These are phyloP conservation scores for Skeletonema tropicum DNA, from an alignment of 108 stramenopile species.

Conservation along the genomic window DNA sequence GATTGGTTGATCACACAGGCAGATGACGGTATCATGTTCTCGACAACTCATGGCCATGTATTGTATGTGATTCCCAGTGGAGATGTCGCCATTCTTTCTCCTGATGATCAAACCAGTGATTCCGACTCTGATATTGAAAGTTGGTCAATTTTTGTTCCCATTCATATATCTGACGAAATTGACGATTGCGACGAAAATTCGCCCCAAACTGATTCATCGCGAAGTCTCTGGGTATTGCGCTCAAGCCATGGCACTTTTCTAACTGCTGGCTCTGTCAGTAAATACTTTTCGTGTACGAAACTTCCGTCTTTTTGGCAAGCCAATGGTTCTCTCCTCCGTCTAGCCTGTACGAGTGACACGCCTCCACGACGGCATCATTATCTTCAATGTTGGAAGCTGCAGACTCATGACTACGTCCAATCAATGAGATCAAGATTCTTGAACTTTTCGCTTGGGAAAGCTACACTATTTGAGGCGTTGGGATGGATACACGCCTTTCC, in stretches of 20 bases:
- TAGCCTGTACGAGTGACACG: slow-evolving; percentile 53
- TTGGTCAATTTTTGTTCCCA: slow-evolving; percentile 42
- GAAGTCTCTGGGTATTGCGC: slow-evolving; percentile 55
- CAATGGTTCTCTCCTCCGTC: slow-evolving; percentile 39
- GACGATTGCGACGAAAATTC: not conserved
- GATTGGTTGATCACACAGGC: slow-evolving; percentile 46
- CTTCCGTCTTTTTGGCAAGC: slow-evolving; percentile 64
- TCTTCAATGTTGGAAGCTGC: slow-evolving; percentile 44
- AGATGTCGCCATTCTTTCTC: slow-evolving; percentile 19
- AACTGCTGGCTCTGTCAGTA: slow-evolving; percentile 31
- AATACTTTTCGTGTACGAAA: slow-evolving; percentile 41
- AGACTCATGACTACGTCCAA: slow-evolving; percentile 51
- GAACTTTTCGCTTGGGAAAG: slow-evolving; percentile 33
- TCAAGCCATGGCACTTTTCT: slow-evolving; percentile 52
- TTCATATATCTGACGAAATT: slow-evolving; percentile 25
- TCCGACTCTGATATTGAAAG: slow-evolving; percentile 23
- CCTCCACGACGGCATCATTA: slow-evolving; percentile 58
- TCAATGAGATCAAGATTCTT: slow-evolving; percentile 48
- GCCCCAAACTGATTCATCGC: slow-evolving; percentile 1
- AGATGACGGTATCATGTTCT: slow-evolving; percentile 43
- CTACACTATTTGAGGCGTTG: slow-evolving; percentile 53
- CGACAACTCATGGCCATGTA: slow-evolving; percentile 43
- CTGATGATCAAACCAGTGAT: slow-evolving; percentile 19
- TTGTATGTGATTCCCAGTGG: slow-evolving; percentile 32
- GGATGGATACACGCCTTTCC: slow-evolving; percentile 40